Evolutionary conservation across 306 rosid species (phyloP), one percentile per base, ranked within the genome.

Genomic region (Vigna unguiculata): DNA sequence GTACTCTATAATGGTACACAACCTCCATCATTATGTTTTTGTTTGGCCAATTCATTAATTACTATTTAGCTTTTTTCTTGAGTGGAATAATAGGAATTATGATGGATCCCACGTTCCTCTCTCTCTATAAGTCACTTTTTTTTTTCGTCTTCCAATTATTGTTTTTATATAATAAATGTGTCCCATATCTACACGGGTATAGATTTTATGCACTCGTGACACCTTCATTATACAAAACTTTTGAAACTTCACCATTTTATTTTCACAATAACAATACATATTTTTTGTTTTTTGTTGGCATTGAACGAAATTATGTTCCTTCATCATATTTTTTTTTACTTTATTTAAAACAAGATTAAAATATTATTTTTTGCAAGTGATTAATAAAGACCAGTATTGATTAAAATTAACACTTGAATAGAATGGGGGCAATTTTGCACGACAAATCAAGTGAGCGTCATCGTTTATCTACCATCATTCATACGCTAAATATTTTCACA

Each of bases 41-140:
- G 30, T 59, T 34, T 74, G 60, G 49, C 20, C 51, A 51, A 12
- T 64, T 53, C 54, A 74, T 74, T 74, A 65, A 19, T 45, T 80
- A 38, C 34, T 51, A 51, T 36, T 0, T 15, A 45, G 21, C 70
- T 60, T 74, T 40, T 28, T 59, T 61, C 47, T 60, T 25, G 69
- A 14, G 34, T 46, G 48, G 48, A 60, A 60, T 36, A 6, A 16
- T n/a, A 28, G 28, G 47, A 74, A 58, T 66, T 48, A 60, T 75
- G 40, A 69, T 68, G 54, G 68, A 59, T 81, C 41, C 46, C 85
- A 69, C 72, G 58, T 75, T 75, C 13, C 20, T 15, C 51, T 60
- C 21, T 61, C 46, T 0, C 19, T 41, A 41, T 41, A 5, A 8
- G 48, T 65, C 19, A 65, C 52, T 2, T 22, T 40, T 40, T 38